Evolutionary conservation across 768 basidiomycete genomes (phyloP).

Genomic region (Lentinula sp.): DNA sequence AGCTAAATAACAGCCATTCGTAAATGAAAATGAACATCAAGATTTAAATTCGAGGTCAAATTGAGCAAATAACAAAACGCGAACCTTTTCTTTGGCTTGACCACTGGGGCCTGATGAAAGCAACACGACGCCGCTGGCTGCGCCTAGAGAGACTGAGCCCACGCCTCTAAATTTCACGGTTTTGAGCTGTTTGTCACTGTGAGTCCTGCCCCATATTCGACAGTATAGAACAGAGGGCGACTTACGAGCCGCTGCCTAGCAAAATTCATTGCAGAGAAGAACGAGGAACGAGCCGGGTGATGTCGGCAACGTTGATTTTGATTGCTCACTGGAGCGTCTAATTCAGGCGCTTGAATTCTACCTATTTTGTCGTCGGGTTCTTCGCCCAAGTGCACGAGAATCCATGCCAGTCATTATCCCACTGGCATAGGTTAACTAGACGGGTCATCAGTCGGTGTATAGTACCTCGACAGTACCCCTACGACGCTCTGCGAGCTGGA

Average conservation of each 20-base stretch:
- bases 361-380: no score
- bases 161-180: background rate
- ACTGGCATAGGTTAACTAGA: no score
- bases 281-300: background rate
- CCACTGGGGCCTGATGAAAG: background rate
- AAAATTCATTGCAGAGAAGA: background rate
- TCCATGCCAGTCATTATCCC: no score
- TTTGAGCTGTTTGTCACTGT: background rate
- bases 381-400: no score
- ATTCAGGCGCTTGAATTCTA: slow-evolving; percentile 20
- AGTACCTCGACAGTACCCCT: no score
- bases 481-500: no score
- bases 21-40: no score
- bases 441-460: no score
- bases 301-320: background rate
- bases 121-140: background rate
- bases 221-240: background rate
- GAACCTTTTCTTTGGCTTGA: background rate
- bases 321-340: background rate
- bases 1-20: slow-evolving; percentile 38
- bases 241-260: slow-evolving; percentile 2
- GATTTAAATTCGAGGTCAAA: background rate
- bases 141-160: slow-evolving; percentile 1
- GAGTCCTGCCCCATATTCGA: background rate
- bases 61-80: background rate